Evolutionary conservation across 2,329 filamentous ascomycete genomes (phyloP).

Genomic region (Dichotomopilus funicola): DNA sequence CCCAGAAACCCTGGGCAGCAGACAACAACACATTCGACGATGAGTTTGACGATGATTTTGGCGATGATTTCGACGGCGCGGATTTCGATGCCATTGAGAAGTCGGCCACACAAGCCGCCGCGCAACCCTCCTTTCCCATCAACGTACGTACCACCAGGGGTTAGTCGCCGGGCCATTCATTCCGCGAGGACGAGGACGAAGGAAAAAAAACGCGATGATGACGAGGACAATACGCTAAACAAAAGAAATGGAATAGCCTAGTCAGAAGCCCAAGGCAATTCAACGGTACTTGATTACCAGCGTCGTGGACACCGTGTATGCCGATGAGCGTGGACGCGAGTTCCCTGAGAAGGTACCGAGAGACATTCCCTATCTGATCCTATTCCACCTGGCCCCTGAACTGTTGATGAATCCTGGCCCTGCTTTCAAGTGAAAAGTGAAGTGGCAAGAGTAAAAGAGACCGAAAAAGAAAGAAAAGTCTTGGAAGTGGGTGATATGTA

Average conservation of each 20-base stretch:
- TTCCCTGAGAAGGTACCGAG: conserved; percentile 63
- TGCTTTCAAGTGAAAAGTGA: neutral
- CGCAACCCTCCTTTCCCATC: conserved; percentile 28
- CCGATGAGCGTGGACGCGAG: conserved; percentile 52
- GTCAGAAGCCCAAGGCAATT: conserved; percentile 63
- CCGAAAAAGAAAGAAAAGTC: no score
- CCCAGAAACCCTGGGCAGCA: conserved; percentile 30
- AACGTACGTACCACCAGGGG: conserved; percentile 46
- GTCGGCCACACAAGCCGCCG: conserved; percentile 61
- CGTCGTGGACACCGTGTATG: conserved; percentile 63
- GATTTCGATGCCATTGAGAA: conserved; percentile 74
- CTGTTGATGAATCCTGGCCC: neutral
- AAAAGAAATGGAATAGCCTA: conserved; percentile 52
- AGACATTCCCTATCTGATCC: neutral
- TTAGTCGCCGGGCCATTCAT: no score
- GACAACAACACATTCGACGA: conserved; percentile 52
- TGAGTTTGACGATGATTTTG: conserved; percentile 61
- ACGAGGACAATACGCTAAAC: conserved; percentile 50
- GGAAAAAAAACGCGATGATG: neutral
- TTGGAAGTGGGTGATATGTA: no score
- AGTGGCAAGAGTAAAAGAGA: neutral
- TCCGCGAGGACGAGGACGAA: no score
- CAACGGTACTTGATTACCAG: conserved; percentile 80
- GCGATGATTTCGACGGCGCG: conserved; percentile 68
- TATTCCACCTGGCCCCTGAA: neutral